Conservation (phyloP, 108 stramenopile genomes). For the Skeletonema menzelii region DNA sequence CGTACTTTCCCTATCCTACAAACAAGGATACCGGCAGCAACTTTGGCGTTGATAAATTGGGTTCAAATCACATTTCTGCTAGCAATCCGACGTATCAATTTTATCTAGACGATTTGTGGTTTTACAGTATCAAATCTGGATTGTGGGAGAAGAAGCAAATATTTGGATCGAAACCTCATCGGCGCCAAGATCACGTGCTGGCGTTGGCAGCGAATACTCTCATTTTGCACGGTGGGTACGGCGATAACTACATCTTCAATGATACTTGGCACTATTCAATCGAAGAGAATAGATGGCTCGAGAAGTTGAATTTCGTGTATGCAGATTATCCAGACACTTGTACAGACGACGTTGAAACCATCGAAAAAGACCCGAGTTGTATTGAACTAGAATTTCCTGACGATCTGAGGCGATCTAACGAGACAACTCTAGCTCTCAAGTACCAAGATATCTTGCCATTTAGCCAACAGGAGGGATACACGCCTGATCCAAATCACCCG, state of each 20-base stretch:
- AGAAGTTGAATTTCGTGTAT: conserved; percentile 70
- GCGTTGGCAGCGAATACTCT: conserved; percentile 41
- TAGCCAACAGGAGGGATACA: conserved; percentile 37
- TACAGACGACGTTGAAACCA: conserved; percentile 60
- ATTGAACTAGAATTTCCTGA: conserved; percentile 55
- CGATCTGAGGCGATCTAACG: conserved; percentile 41
- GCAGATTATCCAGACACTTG: conserved; percentile 68
- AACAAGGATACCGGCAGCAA: conserved; percentile 60
- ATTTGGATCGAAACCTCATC: conserved; percentile 32
- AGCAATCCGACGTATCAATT: conserved; percentile 59
- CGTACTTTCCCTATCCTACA: conserved; percentile 78
- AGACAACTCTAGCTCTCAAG: conserved; percentile 36
- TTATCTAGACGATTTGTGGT: conserved; percentile 82
- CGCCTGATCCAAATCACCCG: conserved; percentile 37
- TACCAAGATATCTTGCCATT: conserved; percentile 48
- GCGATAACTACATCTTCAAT: conserved; percentile 70
- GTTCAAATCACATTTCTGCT: conserved; percentile 39
- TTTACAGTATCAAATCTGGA: conserved; percentile 55
- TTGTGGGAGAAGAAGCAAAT: conserved; percentile 59
- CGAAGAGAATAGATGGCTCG: conserved; percentile 60
- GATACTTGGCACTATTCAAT: conserved; percentile 88
- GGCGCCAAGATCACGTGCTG: conserved; percentile 37
- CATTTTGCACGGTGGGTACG: conserved; percentile 74
- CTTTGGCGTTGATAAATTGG: conserved; percentile 23
- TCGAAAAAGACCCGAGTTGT: conserved; percentile 52